Conservation (phyloP, 352 stramenopile genomes). For the Thraustochytrium striatum region DNA sequence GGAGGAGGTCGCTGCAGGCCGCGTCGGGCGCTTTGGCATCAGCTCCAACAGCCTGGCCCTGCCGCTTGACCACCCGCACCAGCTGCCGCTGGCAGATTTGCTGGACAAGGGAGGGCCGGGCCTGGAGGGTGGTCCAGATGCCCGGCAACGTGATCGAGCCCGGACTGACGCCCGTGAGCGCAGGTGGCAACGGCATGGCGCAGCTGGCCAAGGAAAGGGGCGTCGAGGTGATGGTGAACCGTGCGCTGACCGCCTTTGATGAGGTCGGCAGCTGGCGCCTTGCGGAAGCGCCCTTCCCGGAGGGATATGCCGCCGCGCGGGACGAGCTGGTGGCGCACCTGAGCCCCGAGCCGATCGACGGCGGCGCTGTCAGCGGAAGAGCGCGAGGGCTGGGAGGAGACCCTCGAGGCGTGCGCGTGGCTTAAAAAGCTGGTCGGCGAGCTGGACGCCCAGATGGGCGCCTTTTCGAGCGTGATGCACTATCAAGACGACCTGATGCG, state of each 20-base stretch:
- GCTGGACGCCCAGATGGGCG: constrained; percentile 38
- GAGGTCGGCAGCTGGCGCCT: constrained; percentile 37
- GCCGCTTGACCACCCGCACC: constrained; percentile 30
- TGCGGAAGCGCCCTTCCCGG: constrained; percentile 12
- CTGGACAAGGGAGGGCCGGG: background rate
- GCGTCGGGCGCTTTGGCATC: constrained; percentile 39
- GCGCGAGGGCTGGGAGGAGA: constrained; percentile 14
- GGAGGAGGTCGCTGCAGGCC: background rate
- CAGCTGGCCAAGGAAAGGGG: constrained; percentile 38
- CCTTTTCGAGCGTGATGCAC: constrained; percentile 49
- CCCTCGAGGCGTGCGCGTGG: constrained; percentile 33
- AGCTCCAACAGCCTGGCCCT: constrained; percentile 44
- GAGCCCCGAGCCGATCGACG: background rate
- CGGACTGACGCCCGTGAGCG: background rate
- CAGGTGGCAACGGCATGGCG: constrained; percentile 28
- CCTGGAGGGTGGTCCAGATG: constrained; percentile 32
- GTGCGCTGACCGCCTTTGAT: constrained; percentile 42
- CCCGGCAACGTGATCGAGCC: constrained; percentile 45
- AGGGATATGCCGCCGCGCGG: background rate
- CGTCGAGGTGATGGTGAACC: constrained; percentile 8
- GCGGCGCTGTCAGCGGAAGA: constrained; percentile 1
- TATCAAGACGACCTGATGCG: constrained; percentile 46
- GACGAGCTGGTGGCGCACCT: constrained; percentile 36
- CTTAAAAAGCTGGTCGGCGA: constrained; percentile 13
- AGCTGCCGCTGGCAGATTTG: constrained; percentile 28